A percentile compares a stretch with the other conserved stretches of the same genome.
Conservation (phyloP, 768 basidiomycete species). For the Sutorius australiensis region DNA sequence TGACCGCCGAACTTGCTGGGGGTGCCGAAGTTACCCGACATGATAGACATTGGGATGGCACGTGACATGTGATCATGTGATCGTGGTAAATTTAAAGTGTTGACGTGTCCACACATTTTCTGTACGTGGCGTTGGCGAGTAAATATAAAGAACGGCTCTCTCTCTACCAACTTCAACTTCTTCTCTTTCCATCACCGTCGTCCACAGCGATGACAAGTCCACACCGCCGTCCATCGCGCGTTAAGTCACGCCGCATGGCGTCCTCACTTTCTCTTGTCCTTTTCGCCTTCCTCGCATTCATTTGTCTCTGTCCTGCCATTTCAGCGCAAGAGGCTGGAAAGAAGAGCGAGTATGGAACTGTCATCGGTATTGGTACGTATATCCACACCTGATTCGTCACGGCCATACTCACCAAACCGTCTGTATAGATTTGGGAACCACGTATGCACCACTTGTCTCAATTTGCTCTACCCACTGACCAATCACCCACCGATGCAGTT, state of each 20-base stretch:
- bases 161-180: conserved; percentile 4
- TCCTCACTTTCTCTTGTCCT: conserved; percentile 60
- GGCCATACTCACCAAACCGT: conserved; percentile 3
- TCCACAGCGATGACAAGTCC: conserved; percentile 26
- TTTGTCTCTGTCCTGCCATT: conserved; percentile 65
- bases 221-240: conserved; percentile 48
- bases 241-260: conserved; percentile 49
- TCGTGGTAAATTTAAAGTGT: conserved; percentile 28
- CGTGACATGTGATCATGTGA: conserved; percentile 11
- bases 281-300: conserved; percentile 64
- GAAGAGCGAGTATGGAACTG: conserved; percentile 77
- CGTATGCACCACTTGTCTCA: conserved; percentile 41
- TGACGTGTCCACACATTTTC: conserved; percentile 29
- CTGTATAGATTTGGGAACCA: conserved; percentile 81
- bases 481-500: conserved; percentile 44
- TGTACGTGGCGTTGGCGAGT: conserved; percentile 22
- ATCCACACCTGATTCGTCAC: accelerated
- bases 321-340: conserved; percentile 56
- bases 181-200: conserved; percentile 10
- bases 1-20: too few relatives aligned
- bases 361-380: conserved; percentile 83
- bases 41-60: too few relatives aligned
- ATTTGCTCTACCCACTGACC: neutral
- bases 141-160: conserved; percentile 21
- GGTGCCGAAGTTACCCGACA: too few relatives aligned